Percentiles rank a stretch among this genome's conserved stretches.
Conservation (phyloP, 75 land plant genomes). For the Azolla pinnata region DNA sequence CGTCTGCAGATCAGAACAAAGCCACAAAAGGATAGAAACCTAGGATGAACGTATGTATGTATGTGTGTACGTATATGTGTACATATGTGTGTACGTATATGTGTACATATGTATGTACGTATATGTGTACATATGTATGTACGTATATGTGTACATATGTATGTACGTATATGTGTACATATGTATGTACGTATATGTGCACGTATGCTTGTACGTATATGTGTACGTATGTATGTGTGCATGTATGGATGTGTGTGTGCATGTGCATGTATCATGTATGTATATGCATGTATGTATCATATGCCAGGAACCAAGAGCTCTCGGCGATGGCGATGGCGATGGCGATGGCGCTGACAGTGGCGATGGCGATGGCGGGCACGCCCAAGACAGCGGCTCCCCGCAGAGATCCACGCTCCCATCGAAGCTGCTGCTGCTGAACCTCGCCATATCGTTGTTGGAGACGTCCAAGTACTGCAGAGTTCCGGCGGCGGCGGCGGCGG, state of each 20-base stretch:
- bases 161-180: not conserved
- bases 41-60: not conserved
- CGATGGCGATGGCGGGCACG: too few relatives aligned
- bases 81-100: not conserved
- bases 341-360: too few relatives aligned
- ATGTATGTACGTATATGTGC: not conserved
- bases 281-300: too few relatives aligned
- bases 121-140: not conserved
- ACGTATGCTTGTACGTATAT: not conserved
- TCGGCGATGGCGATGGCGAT: too few relatives aligned
- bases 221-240: not conserved
- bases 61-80: not conserved
- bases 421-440: too few relatives aligned
- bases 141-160: not conserved
- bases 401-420: too few relatives aligned
- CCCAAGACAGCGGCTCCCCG: too few relatives aligned
- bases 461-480: too few relatives aligned
- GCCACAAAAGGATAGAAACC: not conserved
- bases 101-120: not conserved
- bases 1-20: not conserved
- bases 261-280: not conserved
- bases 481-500: too few relatives aligned
- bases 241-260: not conserved
- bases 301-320: too few relatives aligned
- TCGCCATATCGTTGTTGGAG: too few relatives aligned